phyloP scores from a whole-genome alignment of 2,329 filamentous ascomycete species.

The Trichoderma koningiopsis region DNA sequence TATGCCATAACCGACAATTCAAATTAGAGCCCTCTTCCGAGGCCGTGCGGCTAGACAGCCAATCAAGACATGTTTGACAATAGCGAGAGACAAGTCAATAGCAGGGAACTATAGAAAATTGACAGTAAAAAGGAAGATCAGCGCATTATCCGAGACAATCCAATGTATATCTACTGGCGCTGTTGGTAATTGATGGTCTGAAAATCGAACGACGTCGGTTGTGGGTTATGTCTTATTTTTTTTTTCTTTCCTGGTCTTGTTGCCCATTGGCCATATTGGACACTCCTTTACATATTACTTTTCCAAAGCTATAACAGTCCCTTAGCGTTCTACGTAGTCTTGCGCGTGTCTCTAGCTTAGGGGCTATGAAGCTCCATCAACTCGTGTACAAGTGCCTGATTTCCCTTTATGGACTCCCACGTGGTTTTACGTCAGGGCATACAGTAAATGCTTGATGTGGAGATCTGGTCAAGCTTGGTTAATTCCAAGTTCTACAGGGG shows the following conservation, averaged over 20 bases:
- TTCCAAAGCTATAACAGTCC: neutral
- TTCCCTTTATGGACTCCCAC: no score
- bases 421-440: no score
- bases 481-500: no score
- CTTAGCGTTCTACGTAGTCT: no score
- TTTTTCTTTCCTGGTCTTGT: neutral
- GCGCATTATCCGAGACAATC: neutral
- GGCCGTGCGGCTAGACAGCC: neutral
- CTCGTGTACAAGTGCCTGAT: no score
- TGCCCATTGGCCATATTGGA: neutral
- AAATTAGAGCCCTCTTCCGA: neutral
- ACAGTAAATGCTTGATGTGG: no score
- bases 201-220: neutral
- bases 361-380: no score
- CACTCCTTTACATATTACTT: neutral
- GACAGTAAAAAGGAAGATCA: neutral
- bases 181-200: neutral
- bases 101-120: neutral
- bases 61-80: neutral
- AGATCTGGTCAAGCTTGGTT: no score
- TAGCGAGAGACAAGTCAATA: neutral
- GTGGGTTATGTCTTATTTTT: neutral
- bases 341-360: no score
- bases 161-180: neutral
- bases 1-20: neutral